Percentiles rank a stretch among this genome's conserved stretches.
These are phyloP conservation scores for Calonectria pseudoreteaudii DNA, from an alignment of 2,329 filamentous ascomycete species.

Conservation along the genomic window DNA sequence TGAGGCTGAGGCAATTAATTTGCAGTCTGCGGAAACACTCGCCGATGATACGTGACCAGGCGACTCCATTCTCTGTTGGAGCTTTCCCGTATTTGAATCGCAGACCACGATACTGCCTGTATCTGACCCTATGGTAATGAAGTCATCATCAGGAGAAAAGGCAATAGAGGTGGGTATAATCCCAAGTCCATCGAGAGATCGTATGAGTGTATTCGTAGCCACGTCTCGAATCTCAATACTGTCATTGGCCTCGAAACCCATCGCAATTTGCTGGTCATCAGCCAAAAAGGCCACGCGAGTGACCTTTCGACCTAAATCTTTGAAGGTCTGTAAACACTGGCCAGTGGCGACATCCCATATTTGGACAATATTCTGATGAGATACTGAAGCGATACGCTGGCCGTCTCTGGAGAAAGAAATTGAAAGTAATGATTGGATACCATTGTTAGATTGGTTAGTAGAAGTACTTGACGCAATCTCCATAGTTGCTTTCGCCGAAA, in stretches of 20 bases:
- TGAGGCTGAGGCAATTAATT: not conserved
- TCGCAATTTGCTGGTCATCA: not conserved
- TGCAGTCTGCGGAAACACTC: not conserved
- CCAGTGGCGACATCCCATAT: not conserved
- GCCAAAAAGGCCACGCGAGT: not conserved
- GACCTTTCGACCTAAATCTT: not conserved
- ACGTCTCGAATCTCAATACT: not conserved
- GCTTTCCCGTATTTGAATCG: not conserved
- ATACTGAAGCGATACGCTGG: not conserved
- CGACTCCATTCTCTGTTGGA: not conserved
- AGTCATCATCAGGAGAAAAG: not conserved
- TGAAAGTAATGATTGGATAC: too few species aligned
- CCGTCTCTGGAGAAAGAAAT: not conserved
- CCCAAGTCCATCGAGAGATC: not conserved
- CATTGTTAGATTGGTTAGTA: not conserved
- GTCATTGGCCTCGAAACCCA: not conserved
- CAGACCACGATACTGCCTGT: not conserved
- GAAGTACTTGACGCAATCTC: not conserved
- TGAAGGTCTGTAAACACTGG: not conserved
- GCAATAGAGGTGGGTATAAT: not conserved
- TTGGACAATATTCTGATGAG: not conserved
- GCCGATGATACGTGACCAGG: not conserved
- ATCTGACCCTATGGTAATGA: not conserved
- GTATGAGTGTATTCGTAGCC: not conserved
- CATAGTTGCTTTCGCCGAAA: not conserved